phyloP scores from a whole-genome alignment of 2,329 filamentous ascomycete species.

The Teratosphaeria gauchensis region DNA sequence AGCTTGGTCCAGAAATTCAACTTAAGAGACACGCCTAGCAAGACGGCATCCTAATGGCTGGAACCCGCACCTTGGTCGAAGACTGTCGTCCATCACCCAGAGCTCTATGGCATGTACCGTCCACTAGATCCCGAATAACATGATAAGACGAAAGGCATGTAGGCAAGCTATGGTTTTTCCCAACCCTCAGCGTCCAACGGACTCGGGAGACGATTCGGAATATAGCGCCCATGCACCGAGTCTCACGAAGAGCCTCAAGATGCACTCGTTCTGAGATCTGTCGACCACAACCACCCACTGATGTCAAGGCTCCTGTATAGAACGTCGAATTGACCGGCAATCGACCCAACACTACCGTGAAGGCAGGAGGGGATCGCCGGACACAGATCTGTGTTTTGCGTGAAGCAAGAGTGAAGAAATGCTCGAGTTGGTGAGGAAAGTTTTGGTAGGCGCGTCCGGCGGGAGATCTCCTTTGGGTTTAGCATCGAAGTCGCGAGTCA shows the following conservation, averaged over 20 bases:
- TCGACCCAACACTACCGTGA: constrained; percentile 58
- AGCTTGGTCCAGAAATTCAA: neutral
- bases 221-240: constrained; percentile 61
- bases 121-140: neutral
- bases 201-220: constrained; percentile 80
- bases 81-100: neutral
- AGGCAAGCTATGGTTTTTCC: constrained; percentile 40
- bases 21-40: neutral
- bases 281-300: constrained; percentile 85
- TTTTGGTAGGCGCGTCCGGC: neutral
- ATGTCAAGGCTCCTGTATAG: constrained; percentile 48
- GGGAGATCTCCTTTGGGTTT: neutral
- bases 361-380: constrained; percentile 58
- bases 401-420: neutral
- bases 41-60: neutral
- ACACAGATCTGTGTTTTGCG: constrained; percentile 64
- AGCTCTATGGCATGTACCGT: neutral
- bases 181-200: constrained; percentile 83
- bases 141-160: constrained; percentile 2
- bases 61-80: neutral
- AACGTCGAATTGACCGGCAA: constrained; percentile 73
- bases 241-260: constrained; percentile 51
- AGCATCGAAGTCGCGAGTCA: neutral
- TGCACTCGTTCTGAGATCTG: constrained; percentile 76
- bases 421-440: neutral